Conservation (phyloP, 2,329 filamentous ascomycete genomes). For the Cytospora schulzeri region DNA sequence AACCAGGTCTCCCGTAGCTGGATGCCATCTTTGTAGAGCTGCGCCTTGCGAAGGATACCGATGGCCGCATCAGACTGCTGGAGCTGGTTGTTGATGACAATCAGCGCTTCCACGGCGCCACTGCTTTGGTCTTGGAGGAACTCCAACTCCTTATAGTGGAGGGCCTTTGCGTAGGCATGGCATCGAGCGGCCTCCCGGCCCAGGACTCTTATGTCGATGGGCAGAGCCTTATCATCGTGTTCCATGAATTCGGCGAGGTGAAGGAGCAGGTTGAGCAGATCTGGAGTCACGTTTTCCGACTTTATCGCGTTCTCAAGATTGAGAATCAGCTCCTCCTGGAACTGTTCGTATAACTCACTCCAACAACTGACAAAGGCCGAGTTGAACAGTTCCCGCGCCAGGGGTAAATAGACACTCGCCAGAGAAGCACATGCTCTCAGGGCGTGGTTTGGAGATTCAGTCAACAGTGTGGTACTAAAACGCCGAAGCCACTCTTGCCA, state of each 20-base stretch:
- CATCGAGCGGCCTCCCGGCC: constrained; percentile 95
- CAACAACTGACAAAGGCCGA: constrained; percentile 98
- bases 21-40: constrained; percentile 90
- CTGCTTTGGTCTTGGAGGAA: constrained; percentile 98
- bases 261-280: constrained; percentile 89
- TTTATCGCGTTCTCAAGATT: constrained; percentile 96
- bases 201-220: constrained; percentile 93
- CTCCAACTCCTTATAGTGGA: constrained; percentile 98
- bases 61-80: constrained; percentile 99
- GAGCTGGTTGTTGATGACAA: constrained; percentile 98
- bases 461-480: constrained; percentile 92
- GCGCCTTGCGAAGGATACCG: constrained; percentile 93
- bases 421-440: constrained; percentile 89
- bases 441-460: constrained; percentile 94
- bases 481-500: constrained; percentile 99
- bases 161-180: constrained; percentile 94
- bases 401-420: constrained; percentile 85
- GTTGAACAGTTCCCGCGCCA: constrained; percentile 95
- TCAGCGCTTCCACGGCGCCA: constrained; percentile 92
- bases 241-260: constrained; percentile 99
- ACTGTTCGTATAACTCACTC: constrained; percentile 96
- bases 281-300: constrained; percentile 92
- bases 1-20: constrained; percentile 98
- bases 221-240: constrained; percentile 96
- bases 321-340: constrained; percentile 92